Evolutionary conservation across 192 early-diverging fungal species (phyloP), one percentile per base, ranked within the genome.

Genomic region (Borealophlyctis nickersoniae): DNA sequence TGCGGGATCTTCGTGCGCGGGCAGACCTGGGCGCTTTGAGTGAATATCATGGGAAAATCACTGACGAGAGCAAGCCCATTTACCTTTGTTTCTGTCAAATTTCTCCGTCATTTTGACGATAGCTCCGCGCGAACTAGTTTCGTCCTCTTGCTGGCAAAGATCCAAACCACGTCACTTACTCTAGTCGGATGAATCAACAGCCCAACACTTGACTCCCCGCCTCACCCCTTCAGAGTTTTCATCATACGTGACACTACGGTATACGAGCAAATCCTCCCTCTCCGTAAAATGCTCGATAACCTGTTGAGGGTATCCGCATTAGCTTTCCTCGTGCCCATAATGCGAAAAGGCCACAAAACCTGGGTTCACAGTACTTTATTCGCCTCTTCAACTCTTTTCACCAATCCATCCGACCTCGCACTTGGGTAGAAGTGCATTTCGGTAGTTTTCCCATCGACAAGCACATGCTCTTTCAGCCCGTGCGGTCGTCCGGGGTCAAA

Each of bases 31-130:
- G 35, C 4, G 29, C n/a, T n/a, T n/a, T n/a, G n/a, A n/a, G n/a
- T 34, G 9, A 30, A 22, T 13, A 56, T 28, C 22, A 30, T 16
- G 2, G 24, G 19, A 54, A n/a, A 19, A 19, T 67, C 50, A n/a
- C 23, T 35, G 49, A 62, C 9, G 24, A 31, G n/a, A n/a, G n/a
- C n/a, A n/a, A n/a, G n/a, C n/a, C n/a, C n/a, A 49, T 60, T n/a
- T 29, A 74, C 70, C 66, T 33, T 61, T 61, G 49, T 83, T 72
- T 7, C 73, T 56, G 28, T 69, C 73, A 35, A 79, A 80, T 52
- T 85, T 85, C 54, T 85, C 83, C 26, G 83, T 72, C 83, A 85
- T 85, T 36, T 85, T 85, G 1, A 77, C 33, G 16, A 83, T 69
- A 1, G 60, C 52, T 7, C 70, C 66, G 16, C 67, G 31, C 19